Conservation (phyloP, 2,329 filamentous ascomycete species). For the Aspergillus felis region DNA sequence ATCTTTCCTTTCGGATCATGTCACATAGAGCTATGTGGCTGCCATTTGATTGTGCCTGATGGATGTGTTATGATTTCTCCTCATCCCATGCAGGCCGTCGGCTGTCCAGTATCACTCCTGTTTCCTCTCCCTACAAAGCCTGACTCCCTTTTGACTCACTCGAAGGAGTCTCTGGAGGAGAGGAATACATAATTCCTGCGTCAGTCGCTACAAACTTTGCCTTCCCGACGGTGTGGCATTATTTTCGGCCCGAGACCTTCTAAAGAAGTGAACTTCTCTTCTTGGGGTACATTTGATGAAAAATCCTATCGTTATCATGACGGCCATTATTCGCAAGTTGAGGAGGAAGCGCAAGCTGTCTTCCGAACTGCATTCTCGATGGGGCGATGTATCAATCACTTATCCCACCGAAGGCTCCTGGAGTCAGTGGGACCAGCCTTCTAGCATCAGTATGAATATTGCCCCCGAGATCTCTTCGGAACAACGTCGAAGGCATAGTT, state of each 20-base stretch:
- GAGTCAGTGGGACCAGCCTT: slow-evolving; percentile 35
- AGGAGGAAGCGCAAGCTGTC: slow-evolving; percentile 33
- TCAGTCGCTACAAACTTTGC: neutral
- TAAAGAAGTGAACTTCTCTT: neutral
- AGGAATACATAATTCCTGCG: neutral
- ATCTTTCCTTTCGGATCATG: slow-evolving; percentile 13
- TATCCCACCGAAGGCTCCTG: slow-evolving; percentile 41
- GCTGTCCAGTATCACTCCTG: slow-evolving; percentile 6
- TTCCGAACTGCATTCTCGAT: slow-evolving; percentile 36
- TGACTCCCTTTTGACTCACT: neutral
- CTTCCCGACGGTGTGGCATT: slow-evolving; percentile 1
- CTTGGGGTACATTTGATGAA: slow-evolving; percentile 20
- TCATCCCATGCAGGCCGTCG: slow-evolving; percentile 16
- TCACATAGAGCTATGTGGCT: slow-evolving; percentile 18
- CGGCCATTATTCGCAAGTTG: slow-evolving; percentile 29
- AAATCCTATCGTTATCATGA: slow-evolving; percentile 24
- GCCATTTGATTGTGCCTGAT: slow-evolving; percentile 11
- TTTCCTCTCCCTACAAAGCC: neutral
- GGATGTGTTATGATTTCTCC: slow-evolving; percentile 22
- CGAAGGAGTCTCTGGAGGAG: slow-evolving; percentile 2
- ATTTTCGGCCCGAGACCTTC: slow-evolving; percentile 10
- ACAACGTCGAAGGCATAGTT: slow-evolving; percentile 12
- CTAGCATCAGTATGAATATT: slow-evolving; percentile 13
- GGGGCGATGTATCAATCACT: slow-evolving; percentile 39
- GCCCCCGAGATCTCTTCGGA: slow-evolving; percentile 5